Base-by-base conservation (phyloP, 257 asterid genomes). In the Solanum paucissectum region DNA sequence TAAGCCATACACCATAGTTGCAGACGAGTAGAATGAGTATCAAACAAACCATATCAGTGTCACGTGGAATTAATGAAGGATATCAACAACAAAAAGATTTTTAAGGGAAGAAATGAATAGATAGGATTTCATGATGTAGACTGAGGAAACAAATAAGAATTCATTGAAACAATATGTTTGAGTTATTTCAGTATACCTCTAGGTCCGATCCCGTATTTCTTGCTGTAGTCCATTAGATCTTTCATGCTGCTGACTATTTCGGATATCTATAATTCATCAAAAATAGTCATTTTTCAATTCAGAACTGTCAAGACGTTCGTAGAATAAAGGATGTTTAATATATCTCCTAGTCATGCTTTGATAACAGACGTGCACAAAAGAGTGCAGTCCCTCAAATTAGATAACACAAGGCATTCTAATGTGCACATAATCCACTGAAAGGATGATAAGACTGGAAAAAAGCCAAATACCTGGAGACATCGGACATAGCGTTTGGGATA, bases 381-480 rank as follows among this genome's bases (percentile, higher is more conserved):
- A 44, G 64, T 79, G 38, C 21, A 79, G 38, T 79, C 16, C 18
- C 37, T n/a, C 62, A 77, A 77, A 44, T 12, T 68, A 27, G 37
- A 37, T 49, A 13, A 5, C 21, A 9, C 73, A 12, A 3, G 36
- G 46, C 32, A 36, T 60, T 66, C 55, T 84, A 40, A 60, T 34
- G 27, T 60, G 34, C 74, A 14, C 3, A 34, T 84, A 84, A 33
- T 38, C 52, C 58, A 12, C 20, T 12, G 36, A 34, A 2, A 84
- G 7, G 60, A 37, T 37, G 23, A 66, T 44, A 3, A 46, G 76
- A 85, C 42, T 16, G 18, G 9, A 66, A 25, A 29, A 72, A 49
- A 3, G 32, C 9, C 33, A 12, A 73, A 8, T 87, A 90, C 92
- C 92, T 90, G 91, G 34, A 89, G 90, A 82, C 87, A 46, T n/a